These are phyloP conservation scores for Rhinocladiella mackenziei DNA, from an alignment of 2,329 filamentous ascomycete species.

Conservation along the genomic window DNA sequence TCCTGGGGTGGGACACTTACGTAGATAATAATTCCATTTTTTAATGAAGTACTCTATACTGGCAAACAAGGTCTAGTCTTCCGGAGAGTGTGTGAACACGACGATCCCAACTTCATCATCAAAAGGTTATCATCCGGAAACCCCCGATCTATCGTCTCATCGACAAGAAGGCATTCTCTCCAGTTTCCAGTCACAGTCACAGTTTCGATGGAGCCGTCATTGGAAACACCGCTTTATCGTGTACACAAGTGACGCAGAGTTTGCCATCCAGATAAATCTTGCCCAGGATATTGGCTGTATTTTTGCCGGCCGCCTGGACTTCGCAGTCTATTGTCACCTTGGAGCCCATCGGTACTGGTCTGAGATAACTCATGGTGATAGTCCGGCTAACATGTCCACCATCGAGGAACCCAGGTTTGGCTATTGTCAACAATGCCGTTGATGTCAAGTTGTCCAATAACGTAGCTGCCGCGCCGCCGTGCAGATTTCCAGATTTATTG, in stretches of 20 bases:
- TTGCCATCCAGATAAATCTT: slow-evolving; percentile 26
- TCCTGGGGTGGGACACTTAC: no score
- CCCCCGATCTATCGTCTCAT: no score
- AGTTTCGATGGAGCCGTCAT: slow-evolving; percentile 9
- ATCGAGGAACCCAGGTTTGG: slow-evolving; percentile 58
- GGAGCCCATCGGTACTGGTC: slow-evolving; percentile 18
- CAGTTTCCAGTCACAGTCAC: no score
- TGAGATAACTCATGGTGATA: slow-evolving; percentile 24
- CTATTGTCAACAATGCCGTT: slow-evolving; percentile 54
- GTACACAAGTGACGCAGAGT: slow-evolving; percentile 31
- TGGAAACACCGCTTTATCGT: slow-evolving; percentile 35
- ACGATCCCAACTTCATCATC: no score
- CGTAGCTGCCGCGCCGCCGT: slow-evolving; percentile 53
- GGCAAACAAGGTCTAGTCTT: no score
- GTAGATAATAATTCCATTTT: no score
- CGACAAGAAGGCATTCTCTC: no score
- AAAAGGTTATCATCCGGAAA: no score
- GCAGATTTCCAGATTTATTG: slow-evolving; percentile 24
- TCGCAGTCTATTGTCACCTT: slow-evolving; percentile 20
- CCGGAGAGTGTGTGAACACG: no score
- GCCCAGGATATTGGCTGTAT: slow-evolving; percentile 21
- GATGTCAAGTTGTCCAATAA: slow-evolving; percentile 66
- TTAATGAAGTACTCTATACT: no score
- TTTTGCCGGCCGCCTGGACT: slow-evolving; percentile 19
- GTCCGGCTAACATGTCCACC: slow-evolving; percentile 37